Conservation (phyloP, 129 eudicot species). For the Lactuca sativa region DNA sequence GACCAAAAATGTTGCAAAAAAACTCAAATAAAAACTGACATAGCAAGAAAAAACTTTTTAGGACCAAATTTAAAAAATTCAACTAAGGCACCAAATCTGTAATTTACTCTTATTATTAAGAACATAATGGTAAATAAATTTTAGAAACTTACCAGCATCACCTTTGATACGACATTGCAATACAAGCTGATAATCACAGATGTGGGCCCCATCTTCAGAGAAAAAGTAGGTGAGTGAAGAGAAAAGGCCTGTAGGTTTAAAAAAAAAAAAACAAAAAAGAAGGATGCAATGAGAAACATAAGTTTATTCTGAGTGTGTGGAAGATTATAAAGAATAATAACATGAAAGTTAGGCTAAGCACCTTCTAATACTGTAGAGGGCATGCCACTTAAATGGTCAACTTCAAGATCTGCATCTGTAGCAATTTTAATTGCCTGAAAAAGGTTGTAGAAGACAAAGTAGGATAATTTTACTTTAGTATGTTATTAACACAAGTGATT, state of each 20-base stretch:
- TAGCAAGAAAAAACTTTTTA: not conserved
- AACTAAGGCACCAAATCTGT: not conserved
- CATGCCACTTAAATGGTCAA: slow-evolving; percentile 62
- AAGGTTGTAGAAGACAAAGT: not conserved
- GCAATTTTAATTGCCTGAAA: slow-evolving; percentile 77
- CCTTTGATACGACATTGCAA: slow-evolving; percentile 45
- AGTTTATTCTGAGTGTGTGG: not conserved
- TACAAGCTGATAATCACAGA: slow-evolving; percentile 68
- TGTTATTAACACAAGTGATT: not conserved
- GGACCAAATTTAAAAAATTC: not conserved
- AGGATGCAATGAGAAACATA: slow-evolving; percentile 14
- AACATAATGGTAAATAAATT: not conserved
- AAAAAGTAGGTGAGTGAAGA: slow-evolving; percentile 72
- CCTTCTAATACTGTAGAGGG: slow-evolving; percentile 72
- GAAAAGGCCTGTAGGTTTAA: slow-evolving; percentile 52
- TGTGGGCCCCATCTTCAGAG: slow-evolving; percentile 63
- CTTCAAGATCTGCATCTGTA: slow-evolving; percentile 69
- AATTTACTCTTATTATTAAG: not conserved
- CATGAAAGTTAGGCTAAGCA: slow-evolving; percentile 25
- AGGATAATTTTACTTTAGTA: not conserved
- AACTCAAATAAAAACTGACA: no score
- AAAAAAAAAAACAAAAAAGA: slow-evolving; percentile 9
- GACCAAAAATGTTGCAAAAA: no score
- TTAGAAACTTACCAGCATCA: slow-evolving; percentile 54
- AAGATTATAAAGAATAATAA: slow-evolving; percentile 7